Conservation (phyloP, 441 rosid species). For the Adansonia gregorii region DNA sequence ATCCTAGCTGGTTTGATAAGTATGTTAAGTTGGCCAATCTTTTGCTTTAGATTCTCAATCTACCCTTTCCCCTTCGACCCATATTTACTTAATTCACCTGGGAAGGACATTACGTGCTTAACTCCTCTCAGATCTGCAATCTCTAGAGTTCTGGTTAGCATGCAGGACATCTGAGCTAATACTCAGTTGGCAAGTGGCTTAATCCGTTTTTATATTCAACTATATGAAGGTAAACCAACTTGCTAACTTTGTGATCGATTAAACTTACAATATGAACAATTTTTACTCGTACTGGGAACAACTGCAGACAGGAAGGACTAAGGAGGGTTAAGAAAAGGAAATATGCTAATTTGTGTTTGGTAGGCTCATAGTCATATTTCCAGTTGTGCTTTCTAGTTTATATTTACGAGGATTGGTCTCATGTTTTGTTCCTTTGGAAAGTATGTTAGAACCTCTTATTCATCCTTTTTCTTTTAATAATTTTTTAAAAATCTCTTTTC, state of each 20-base stretch:
- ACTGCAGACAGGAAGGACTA: no score
- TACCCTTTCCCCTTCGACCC: no score
- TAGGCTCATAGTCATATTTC: background rate
- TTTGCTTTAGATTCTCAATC: no score
- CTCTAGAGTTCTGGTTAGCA: no score
- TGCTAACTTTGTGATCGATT: background rate
- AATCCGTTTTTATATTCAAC: background rate
- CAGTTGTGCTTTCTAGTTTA: background rate
- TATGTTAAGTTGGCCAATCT: background rate
- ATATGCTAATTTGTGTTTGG: background rate
- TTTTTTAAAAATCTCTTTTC: background rate
- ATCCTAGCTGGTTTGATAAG: background rate
- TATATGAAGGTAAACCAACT: background rate
- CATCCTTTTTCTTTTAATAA: background rate
- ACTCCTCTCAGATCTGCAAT: no score
- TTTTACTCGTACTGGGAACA: no score
- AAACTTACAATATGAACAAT: background rate
- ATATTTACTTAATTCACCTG: no score
- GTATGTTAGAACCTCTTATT: conserved; percentile 4
- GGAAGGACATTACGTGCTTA: no score
- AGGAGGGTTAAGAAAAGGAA: background rate
- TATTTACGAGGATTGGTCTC: background rate
- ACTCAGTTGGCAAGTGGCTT: no score
- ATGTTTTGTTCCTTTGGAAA: conserved; percentile 1
- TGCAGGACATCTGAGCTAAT: no score